These are phyloP conservation scores for Colletotrichum karsti DNA, from an alignment of 2,329 filamentous ascomycete genomes.

Conservation along the genomic window DNA sequence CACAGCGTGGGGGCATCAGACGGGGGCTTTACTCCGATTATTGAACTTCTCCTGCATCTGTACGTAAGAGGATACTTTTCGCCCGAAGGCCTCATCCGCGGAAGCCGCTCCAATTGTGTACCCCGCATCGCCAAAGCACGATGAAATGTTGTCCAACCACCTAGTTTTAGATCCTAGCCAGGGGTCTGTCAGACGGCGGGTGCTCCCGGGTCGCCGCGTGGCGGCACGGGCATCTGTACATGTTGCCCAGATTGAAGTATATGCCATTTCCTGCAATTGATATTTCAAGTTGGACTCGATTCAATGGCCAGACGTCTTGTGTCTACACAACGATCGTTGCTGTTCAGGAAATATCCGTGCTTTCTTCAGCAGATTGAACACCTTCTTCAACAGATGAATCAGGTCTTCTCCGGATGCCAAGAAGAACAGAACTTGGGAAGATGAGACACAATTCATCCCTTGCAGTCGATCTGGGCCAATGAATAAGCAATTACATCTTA, in stretches of 20 bases:
- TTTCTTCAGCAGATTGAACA: not conserved
- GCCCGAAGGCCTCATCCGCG: not conserved
- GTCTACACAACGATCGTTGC: too few relatives aligned
- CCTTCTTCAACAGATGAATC: not conserved
- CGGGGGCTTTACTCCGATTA: not conserved
- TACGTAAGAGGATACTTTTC: not conserved
- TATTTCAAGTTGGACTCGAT: too few relatives aligned
- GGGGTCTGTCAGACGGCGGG: slow-evolving; percentile 1
- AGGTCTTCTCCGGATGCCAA: not conserved
- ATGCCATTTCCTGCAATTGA: not conserved
- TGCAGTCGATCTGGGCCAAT: not conserved
- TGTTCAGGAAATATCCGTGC: not conserved
- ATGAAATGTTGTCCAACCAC: not conserved
- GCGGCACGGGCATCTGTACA: not conserved
- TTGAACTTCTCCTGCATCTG: not conserved
- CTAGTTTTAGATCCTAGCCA: slow-evolving; percentile 19
- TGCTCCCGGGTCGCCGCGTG: slow-evolving; percentile 19
- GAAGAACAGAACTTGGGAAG: not conserved
- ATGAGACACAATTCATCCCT: not conserved
- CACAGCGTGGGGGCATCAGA: not conserved
- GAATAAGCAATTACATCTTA: not conserved
- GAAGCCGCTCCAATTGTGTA: slow-evolving; percentile 2
- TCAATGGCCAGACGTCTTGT: too few relatives aligned
- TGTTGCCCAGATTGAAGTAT: not conserved
- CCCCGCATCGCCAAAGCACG: slow-evolving; percentile 19